Conservation (phyloP, 352 stramenopile genomes). For the Thraustochytrium sp. region DNA sequence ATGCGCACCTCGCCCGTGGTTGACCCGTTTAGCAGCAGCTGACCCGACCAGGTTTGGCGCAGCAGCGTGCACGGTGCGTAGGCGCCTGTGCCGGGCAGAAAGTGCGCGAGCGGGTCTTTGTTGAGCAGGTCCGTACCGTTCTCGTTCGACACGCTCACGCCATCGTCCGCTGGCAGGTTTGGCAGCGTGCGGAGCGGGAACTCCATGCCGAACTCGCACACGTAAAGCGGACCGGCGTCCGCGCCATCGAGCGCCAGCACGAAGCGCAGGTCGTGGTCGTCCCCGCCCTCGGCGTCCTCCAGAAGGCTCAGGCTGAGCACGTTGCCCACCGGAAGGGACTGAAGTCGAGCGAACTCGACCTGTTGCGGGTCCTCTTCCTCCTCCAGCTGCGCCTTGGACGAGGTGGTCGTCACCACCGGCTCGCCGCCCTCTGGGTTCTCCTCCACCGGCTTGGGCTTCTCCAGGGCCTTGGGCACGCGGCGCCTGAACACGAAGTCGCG, state of each 20-base stretch:
- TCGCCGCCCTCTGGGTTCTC: background rate
- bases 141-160: constrained; percentile 12
- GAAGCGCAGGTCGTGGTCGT: background rate
- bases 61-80: constrained; percentile 29
- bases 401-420: background rate
- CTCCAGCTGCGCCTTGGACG: background rate
- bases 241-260: constrained; percentile 4
- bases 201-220: constrained; percentile 46
- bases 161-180: constrained; percentile 45
- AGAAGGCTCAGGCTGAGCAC: background rate
- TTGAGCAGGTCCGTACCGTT: background rate
- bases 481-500: constrained; percentile 47
- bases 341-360: background rate
- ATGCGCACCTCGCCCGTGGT: constrained; percentile 73
- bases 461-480: background rate
- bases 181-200: constrained; percentile 36
- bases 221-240: constrained; percentile 44
- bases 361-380: constrained; percentile 9
- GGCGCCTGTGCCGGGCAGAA: background rate
- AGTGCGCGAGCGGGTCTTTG: background rate
- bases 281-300: background rate
- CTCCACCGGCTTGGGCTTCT: background rate
- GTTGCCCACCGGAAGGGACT: background rate
- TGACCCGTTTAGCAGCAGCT: constrained; percentile 67
- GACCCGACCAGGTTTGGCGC: constrained; percentile 44